Evolutionary conservation across 2,329 filamentous ascomycete species (phyloP).

Genomic region (Corniculantispora saksenae): DNA sequence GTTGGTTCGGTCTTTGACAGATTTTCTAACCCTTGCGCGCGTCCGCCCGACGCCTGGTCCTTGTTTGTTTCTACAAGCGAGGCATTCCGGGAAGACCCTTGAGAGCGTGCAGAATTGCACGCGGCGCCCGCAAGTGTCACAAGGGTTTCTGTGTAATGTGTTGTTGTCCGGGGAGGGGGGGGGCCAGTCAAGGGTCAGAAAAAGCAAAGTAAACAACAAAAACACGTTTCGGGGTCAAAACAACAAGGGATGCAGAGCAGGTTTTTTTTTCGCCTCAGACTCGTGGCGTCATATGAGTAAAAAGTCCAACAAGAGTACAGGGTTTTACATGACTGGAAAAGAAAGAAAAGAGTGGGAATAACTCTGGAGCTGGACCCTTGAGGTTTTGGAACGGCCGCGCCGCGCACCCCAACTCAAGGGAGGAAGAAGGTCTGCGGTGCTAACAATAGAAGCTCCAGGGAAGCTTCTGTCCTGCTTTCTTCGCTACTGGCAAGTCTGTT

Average conservation of each 20-base stretch:
- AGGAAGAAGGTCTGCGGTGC: background rate
- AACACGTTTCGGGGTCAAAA: background rate
- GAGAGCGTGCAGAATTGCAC: background rate
- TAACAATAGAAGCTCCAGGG: conserved; percentile 17
- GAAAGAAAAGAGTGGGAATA: background rate
- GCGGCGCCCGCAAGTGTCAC: background rate
- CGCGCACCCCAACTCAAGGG: background rate
- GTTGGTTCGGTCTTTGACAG: background rate
- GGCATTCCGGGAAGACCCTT: background rate
- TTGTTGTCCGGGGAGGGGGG: too few relatives aligned
- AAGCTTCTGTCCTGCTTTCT: conserved; percentile 7
- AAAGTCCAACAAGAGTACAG: background rate
- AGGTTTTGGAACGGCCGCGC: background rate
- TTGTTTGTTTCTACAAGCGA: conserved; percentile 11
- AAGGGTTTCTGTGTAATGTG: background rate
- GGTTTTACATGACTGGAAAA: too few relatives aligned
- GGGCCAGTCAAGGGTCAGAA: too few relatives aligned
- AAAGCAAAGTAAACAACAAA: background rate
- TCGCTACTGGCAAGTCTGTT: too few relatives aligned
- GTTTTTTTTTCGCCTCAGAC: background rate
- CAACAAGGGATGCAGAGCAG: background rate
- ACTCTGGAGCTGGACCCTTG: background rate
- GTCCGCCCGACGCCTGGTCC: background rate
- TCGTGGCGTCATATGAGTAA: background rate
- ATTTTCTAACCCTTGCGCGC: background rate